Evolutionary conservation across 2,329 filamentous ascomycete species (phyloP).

Genomic region (Lachnellula subtilissima): DNA sequence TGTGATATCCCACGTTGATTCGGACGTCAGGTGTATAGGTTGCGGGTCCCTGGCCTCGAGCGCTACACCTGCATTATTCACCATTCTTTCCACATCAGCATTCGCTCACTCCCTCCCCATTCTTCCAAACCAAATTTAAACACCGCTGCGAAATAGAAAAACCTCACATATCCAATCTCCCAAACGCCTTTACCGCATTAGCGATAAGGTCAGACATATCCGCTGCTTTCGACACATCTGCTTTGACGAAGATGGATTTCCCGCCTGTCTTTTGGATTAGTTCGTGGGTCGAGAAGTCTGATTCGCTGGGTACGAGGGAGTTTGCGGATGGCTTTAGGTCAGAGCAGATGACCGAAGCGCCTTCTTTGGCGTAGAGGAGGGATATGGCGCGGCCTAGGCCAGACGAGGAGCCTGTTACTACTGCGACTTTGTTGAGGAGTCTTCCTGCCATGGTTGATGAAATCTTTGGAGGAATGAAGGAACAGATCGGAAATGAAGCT

Average conservation of each 20-base stretch:
- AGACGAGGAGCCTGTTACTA: slow-evolving; percentile 44
- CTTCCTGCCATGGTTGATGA: slow-evolving; percentile 9
- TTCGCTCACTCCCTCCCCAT: not conserved
- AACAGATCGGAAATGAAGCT: not conserved
- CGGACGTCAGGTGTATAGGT: slow-evolving; percentile 42
- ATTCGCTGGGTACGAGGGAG: slow-evolving; percentile 27
- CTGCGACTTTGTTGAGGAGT: slow-evolving; percentile 33
- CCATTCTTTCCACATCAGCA: slow-evolving; percentile 31
- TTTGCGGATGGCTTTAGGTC: slow-evolving; percentile 33
- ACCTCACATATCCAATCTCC: slow-evolving; percentile 40
- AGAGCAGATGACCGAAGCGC: slow-evolving; percentile 39
- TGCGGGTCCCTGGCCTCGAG: slow-evolving; percentile 32
- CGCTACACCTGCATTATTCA: slow-evolving; percentile 47
- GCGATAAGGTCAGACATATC: slow-evolving; percentile 36
- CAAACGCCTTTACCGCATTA: slow-evolving; percentile 33
- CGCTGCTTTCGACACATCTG: slow-evolving; percentile 37
- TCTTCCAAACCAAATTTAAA: not conserved
- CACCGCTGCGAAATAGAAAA: not conserved
- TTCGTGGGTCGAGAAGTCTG: slow-evolving; percentile 34
- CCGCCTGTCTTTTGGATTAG: slow-evolving; percentile 34
- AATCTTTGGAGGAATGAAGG: not conserved
- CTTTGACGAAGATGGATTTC: slow-evolving; percentile 38
- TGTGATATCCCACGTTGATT: slow-evolving; percentile 41
- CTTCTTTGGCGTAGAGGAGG: slow-evolving; percentile 37
- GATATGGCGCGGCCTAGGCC: slow-evolving; percentile 45